phyloP scores from a whole-genome alignment of 371 early-diverging fungal species.

The Syncephalastrum racemosum region DNA sequence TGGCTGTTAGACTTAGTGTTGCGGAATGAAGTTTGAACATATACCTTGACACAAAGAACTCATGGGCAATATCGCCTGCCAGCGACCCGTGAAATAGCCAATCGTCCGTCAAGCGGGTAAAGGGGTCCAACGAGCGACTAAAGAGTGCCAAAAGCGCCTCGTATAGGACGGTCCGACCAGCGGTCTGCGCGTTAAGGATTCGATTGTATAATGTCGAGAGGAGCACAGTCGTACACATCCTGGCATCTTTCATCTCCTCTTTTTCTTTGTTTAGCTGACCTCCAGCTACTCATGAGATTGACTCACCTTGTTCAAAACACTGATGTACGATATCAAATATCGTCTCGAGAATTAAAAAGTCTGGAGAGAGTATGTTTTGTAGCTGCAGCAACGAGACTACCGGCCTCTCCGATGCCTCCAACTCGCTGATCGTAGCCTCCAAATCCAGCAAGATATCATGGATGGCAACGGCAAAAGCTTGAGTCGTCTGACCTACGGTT shows the following conservation, averaged over 20 bases:
- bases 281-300: too few relatives aligned
- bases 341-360: neutral
- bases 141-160: slow-evolving; percentile 20
- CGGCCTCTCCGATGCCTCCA: neutral
- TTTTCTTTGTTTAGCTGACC: too few relatives aligned
- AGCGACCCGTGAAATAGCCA: slow-evolving; percentile 41
- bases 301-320: neutral
- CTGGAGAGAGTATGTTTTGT: slow-evolving; percentile 1
- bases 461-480: too few relatives aligned
- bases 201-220: slow-evolving; percentile 25
- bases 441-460: too few relatives aligned
- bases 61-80: slow-evolving; percentile 23
- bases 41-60: slow-evolving; percentile 35
- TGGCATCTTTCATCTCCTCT: neutral
- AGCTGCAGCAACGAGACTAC: slow-evolving; percentile 8
- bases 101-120: slow-evolving; percentile 35
- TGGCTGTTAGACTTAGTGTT: neutral
- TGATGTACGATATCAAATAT: slow-evolving; percentile 3
- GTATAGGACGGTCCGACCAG: slow-evolving; percentile 15
- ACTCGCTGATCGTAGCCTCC: too few relatives aligned
- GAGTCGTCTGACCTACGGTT: too few relatives aligned
- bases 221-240: slow-evolving; percentile 13
- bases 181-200: slow-evolving; percentile 20
- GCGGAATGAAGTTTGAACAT: neutral
- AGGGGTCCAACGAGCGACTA: slow-evolving; percentile 26